These are phyloP conservation scores for Glycyrrhiza uralensis DNA, from an alignment of 306 rosid species.

Conservation along the genomic window DNA sequence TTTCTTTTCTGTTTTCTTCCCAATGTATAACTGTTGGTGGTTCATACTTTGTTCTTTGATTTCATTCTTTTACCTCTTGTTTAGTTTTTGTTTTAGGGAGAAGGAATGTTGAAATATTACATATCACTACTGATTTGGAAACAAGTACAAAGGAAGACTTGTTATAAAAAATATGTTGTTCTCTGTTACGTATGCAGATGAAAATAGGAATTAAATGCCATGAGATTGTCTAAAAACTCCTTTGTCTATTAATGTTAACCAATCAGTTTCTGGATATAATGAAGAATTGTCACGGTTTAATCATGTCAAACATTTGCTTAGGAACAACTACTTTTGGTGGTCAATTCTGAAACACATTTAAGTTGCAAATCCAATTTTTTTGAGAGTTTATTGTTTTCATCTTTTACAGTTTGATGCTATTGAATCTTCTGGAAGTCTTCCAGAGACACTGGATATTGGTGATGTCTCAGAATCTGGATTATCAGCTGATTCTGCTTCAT, in stretches of 20 bases:
- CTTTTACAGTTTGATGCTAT: slow-evolving; percentile 45
- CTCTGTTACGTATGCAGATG: neutral
- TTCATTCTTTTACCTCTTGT: neutral
- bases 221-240: neutral
- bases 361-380: slow-evolving; percentile 13
- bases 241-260: neutral
- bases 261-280: neutral
- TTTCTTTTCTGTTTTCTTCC: slow-evolving; percentile 9
- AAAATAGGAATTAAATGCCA: neutral
- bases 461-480: slow-evolving; percentile 67
- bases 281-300: neutral
- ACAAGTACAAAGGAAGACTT: neutral
- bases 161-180: neutral
- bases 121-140: neutral
- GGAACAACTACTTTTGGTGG: neutral
- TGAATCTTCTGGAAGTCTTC: slow-evolving; percentile 63
- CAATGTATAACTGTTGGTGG: neutral
- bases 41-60: neutral
- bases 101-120: neutral
- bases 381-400: slow-evolving; percentile 12
- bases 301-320: slow-evolving; percentile 1
- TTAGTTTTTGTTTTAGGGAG: neutral
- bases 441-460: slow-evolving; percentile 80
- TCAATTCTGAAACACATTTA: neutral
- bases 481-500: slow-evolving; percentile 35